Base-by-base conservation (phyloP, 2,329 filamentous ascomycete genomes). In the Colletotrichum sp. region DNA sequence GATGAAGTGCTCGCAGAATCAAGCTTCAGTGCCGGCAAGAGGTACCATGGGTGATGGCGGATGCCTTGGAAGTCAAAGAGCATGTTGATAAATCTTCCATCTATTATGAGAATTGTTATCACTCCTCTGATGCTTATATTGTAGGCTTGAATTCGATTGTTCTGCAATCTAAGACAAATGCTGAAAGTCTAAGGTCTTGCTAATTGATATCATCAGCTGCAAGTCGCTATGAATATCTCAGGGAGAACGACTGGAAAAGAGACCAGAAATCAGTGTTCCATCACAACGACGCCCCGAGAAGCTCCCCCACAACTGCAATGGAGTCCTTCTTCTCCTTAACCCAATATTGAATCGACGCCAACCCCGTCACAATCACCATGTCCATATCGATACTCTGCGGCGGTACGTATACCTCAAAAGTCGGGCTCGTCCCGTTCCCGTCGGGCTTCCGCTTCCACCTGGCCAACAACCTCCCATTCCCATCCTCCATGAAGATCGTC, bases 321-420 rank as follows among this genome's bases (percentile, higher is more conserved):
- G 59, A 16, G 5, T 65, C 64, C 13, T 55, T 70, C 31, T 70
- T 67, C 24, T 75, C 65, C n/a, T 73, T 64, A 0, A 7, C 15
- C 71, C 73, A 71, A n/a, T 61, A 65, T 8, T 68, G 61, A 34
- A 71, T 63, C 2, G 67, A 54, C 18, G 70, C 58, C 24, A 70
- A 8, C 6, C 73, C 66, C 27, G 73, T 74, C 12, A 69, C 70
- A 15, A 75, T 47, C 1, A 75, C 27, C 70, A 74, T 66, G 21
- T 74, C 73, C 63, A 74, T 70, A 3, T 74, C 73, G n/a, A 75
- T 54, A 8, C 58, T 75, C 58, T 58, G 63, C 13, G 70, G 62
- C 31, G 66, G 73, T 12, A 75, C 58, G 31, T 54, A 74, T 27
- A 70, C 57, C 63, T 70, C 70, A 63, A 75, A 75, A 3, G 58